Percentiles rank a stretch among this genome's conserved stretches.
These are phyloP conservation scores for Metarhizium humberi DNA, from an alignment of 2,329 filamentous ascomycete species.

Conservation along the genomic window DNA sequence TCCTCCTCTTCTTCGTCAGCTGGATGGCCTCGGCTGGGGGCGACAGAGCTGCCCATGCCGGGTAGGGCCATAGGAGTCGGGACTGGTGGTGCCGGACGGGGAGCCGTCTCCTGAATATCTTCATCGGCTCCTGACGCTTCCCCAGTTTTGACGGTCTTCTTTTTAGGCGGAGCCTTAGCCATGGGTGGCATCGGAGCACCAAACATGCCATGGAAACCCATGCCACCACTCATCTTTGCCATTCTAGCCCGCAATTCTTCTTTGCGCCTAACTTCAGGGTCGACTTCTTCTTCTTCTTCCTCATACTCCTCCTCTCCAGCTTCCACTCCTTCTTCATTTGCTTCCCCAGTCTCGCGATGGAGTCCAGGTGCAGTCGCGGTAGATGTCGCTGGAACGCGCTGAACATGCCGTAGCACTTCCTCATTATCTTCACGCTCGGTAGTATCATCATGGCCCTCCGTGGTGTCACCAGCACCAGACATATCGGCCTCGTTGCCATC, in stretches of 20 bases:
- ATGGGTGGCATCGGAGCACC: constrained; percentile 62
- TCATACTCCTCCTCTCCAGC: constrained; percentile 48
- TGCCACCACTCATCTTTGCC: constrained; percentile 97
- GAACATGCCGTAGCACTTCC: constrained; percentile 34
- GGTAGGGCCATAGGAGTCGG: constrained; percentile 58
- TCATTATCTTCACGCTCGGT: constrained; percentile 71
- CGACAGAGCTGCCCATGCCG: constrained; percentile 56
- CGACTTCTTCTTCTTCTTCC: constrained; percentile 77
- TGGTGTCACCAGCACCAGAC: constrained; percentile 55
- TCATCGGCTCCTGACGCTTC: constrained; percentile 26
- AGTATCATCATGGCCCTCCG: constrained; percentile 49
- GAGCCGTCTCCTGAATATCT: constrained; percentile 31
- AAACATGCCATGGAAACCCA: constrained; percentile 95
- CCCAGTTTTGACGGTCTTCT: constrained; percentile 39
- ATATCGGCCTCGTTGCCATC: constrained; percentile 58
- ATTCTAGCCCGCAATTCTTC: constrained; percentile 89
- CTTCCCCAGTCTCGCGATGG: constrained; percentile 38
- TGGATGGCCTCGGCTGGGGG: constrained; percentile 27
- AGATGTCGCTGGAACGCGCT: constrained; percentile 28
- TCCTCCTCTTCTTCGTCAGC: constrained; percentile 9
- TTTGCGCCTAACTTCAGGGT: constrained; percentile 76
- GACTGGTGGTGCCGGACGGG: constrained; percentile 42
- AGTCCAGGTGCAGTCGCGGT: constrained; percentile 10
- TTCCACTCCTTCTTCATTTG: constrained; percentile 46
- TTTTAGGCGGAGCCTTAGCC: constrained; percentile 32